These are phyloP conservation scores for Fimicolochytrium jonesii DNA, from an alignment of 192 early-diverging fungal species.

Conservation along the genomic window DNA sequence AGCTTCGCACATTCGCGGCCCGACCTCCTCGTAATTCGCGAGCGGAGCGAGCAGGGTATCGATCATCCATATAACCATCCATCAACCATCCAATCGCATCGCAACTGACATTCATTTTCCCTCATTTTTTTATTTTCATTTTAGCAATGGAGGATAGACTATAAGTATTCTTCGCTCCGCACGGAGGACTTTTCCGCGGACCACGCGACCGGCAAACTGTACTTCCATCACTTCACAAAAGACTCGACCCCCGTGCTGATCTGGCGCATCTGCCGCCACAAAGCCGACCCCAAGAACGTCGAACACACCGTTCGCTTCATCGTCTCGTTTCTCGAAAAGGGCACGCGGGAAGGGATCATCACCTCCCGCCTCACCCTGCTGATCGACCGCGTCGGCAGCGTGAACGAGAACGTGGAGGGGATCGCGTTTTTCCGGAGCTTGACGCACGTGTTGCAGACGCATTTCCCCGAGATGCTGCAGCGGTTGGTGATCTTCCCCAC, in stretches of 20 bases:
- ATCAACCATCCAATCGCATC: too few relatives aligned
- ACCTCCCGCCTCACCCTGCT: conserved; percentile 14
- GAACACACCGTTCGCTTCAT: conserved; percentile 28
- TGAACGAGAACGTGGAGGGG: conserved; percentile 13
- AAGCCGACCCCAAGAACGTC: conserved; percentile 8
- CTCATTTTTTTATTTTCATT: too few relatives aligned
- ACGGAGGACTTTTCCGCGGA: conserved; percentile 26
- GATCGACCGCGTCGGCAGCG: background rate
- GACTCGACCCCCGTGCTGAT: conserved; percentile 22
- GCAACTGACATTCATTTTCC: too few relatives aligned
- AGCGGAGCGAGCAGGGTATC: too few relatives aligned
- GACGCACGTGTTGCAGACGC: conserved; percentile 10
- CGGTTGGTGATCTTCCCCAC: conserved; percentile 25
- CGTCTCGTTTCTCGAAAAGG: conserved; percentile 18
- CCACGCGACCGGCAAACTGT: conserved; percentile 19
- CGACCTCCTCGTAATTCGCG: too few relatives aligned
- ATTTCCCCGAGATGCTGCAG: conserved; percentile 28
- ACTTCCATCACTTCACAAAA: conserved; percentile 10
- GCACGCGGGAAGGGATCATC: conserved; percentile 21
- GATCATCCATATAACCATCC: too few relatives aligned
- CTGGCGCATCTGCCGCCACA: conserved; percentile 23
- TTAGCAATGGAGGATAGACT: conserved; percentile 26
- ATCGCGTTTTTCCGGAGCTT: conserved; percentile 24
- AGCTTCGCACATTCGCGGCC: too few relatives aligned
- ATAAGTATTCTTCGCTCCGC: conserved; percentile 3